Percentiles rank a stretch among this genome's conserved stretches.
These are phyloP conservation scores for Marchantia polymorpha DNA, from an alignment of 225 moss, liverwort and hornwort genomes.

Conservation along the genomic window DNA sequence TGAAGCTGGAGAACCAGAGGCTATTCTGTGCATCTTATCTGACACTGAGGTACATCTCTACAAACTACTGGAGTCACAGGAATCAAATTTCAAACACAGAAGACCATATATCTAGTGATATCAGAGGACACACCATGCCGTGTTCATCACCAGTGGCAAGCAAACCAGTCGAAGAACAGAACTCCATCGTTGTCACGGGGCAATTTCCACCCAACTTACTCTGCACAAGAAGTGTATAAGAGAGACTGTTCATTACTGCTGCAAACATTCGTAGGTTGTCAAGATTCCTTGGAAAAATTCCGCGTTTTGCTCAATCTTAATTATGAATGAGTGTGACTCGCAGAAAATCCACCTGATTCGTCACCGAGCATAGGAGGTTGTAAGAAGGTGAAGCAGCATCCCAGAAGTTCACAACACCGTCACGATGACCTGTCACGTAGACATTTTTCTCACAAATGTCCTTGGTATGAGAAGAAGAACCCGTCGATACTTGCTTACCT, in stretches of 20 bases:
- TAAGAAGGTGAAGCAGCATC: slow-evolving; percentile 65
- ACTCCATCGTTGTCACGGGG: slow-evolving; percentile 51
- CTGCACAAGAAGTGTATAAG: slow-evolving; percentile 45
- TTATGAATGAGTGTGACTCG: neutral
- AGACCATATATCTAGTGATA: too few relatives aligned
- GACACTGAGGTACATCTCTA: too few relatives aligned
- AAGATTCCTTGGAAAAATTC: neutral
- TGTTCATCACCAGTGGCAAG: slow-evolving; percentile 67
- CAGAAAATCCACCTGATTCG: slow-evolving; percentile 41
- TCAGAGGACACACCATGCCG: slow-evolving; percentile 62
- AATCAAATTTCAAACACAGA: too few relatives aligned
- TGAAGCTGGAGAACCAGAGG: too few relatives aligned
- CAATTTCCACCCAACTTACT: slow-evolving; percentile 31
- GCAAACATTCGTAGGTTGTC: neutral
- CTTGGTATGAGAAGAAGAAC: slow-evolving; percentile 31
- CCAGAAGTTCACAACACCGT: slow-evolving; percentile 79
- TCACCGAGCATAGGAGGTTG: slow-evolving; percentile 55
- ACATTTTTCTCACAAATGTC: slow-evolving; percentile 37
- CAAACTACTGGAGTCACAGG: too few relatives aligned
- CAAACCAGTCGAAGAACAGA: slow-evolving; percentile 67
- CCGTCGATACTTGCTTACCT: slow-evolving; percentile 40
- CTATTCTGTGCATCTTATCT: too few relatives aligned
- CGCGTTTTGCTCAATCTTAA: neutral
- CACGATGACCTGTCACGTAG: slow-evolving; percentile 72
- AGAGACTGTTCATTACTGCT: neutral